Percentiles rank a stretch among this genome's conserved stretches.
Evolutionary conservation across 2,329 filamentous ascomycete species (phyloP).

Genomic region (Apiospora marii): DNA sequence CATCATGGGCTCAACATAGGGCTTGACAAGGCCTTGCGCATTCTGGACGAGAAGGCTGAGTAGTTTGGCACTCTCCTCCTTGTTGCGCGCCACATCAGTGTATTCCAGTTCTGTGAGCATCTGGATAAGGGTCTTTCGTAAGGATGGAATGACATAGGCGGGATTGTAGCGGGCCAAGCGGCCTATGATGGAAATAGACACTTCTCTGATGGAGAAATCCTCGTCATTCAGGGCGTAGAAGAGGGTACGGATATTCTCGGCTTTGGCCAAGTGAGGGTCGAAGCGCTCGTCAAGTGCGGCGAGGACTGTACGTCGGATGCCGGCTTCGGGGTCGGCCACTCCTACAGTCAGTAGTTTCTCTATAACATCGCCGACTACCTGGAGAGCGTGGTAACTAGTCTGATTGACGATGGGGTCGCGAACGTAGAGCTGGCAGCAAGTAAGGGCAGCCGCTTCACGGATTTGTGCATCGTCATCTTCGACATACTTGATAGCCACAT

Average conservation of each 20-base stretch:
- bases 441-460: conserved; percentile 91
- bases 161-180: conserved; percentile 91
- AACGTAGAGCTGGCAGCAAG: conserved; percentile 97
- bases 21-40: conserved; percentile 90
- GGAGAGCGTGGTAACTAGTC: conserved; percentile 94
- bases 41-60: conserved; percentile 93
- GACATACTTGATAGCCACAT: conserved; percentile 97
- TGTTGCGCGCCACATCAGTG: conserved; percentile 90
- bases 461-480: conserved; percentile 95
- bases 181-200: conserved; percentile 94
- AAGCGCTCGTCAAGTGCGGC: conserved; percentile 92
- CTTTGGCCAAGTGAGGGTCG: conserved; percentile 94
- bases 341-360: conserved; percentile 95
- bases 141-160: conserved; percentile 94
- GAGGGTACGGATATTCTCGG: conserved; percentile 94
- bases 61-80: conserved; percentile 94
- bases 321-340: conserved; percentile 88
- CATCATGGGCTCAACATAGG: conserved; percentile 97
- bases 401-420: conserved; percentile 98
- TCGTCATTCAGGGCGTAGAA: conserved; percentile 98
- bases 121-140: conserved; percentile 95
- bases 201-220: conserved; percentile 89
- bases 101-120: conserved; percentile 96
- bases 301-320: conserved; percentile 88
- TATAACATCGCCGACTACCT: conserved; percentile 97